Evolutionary conservation across 1,284 basidiomycete genomes (phyloP), one percentile per base, ranked within the genome.

Genomic region (Coniferiporia weirii): DNA sequence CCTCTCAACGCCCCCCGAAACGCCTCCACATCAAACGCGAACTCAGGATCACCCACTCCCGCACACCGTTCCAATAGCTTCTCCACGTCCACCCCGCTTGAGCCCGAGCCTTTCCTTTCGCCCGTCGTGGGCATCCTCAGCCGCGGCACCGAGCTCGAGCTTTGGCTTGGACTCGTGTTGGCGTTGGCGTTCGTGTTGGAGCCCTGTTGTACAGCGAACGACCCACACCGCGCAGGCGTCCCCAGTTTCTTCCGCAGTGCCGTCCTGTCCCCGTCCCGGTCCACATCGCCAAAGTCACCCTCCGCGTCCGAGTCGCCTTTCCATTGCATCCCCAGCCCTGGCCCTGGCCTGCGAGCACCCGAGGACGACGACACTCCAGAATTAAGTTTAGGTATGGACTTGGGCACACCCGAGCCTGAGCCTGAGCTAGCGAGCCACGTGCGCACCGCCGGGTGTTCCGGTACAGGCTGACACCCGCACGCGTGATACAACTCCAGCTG

Each of bases 401-500:
- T 5, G 27, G 27, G 27, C 5, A 27, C 3, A 36, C 10, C 17
- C 12, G 27, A 32, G 2, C 27, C 20, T 4, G 22, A 27, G 48
- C 48, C 19, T n/a, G n/a, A n/a, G 22, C 45, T 44, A 5, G 50
- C 19, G 3, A 73, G 65, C 76, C 74, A 77, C 32, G 73, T 70
- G 46, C 65, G 69, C 13, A 79, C 68, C 38, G 72, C 64, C 17
- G 77, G 75, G 60, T 79, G 75, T 22, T 72, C 71, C 19, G 64
- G 48, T 1, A 73, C 73, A 2, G 81, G 81, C 8, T 66, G 62
- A 62, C 70, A 75, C 19, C 70, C 67, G 64, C 79, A 83, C 1
- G 76, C 71, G 27, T 73, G 71, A 57, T 79, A 84, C 19, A 79
- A 52, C 54, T 79, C 75, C 13, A 84, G 71, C 55, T 77, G 75